Evolutionary conservation across 2,329 filamentous ascomycete genomes (phyloP), one percentile per base, ranked within the genome.

Genomic region (Scedosporium aurantiacum): DNA sequence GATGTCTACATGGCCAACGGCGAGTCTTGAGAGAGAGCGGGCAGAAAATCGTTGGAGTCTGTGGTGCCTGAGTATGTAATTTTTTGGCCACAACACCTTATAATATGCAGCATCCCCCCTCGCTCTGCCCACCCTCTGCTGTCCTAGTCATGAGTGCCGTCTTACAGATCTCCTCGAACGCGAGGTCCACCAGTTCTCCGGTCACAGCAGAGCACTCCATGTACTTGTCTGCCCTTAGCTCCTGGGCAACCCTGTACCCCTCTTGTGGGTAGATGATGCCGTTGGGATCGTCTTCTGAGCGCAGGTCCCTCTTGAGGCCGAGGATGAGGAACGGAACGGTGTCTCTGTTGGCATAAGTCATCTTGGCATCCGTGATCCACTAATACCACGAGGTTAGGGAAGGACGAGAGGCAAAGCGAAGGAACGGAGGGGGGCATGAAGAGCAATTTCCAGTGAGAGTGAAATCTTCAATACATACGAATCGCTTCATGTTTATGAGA

Each of bases 131-230:
- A 1, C 79, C 79, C 6, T 69, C 69, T 8, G 70, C 71, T 21
- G 75, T 77, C 12, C 72, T 75, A 28, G 79, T 80, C 65, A 76
- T 71, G 60, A 79, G 73, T 2, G 82, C 83, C 28, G 82, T 83
- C 57, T 72, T 76, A 70, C 81, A 85, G 21, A 86, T 78, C 68
- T 86, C 83, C 68, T 86, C 81, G 67, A 85, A 83, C 4, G 79
- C 80, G 66, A 81, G 72, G 65, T 76, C 74, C 54, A 86, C 68
- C 60, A 86, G 74, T 71, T 85, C 82, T 16, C 83, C 83, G 3
- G 82, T 84, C 57, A 79, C 72, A 5, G 83, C 82, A 1, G 82
- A 85, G 71, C 83, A 87, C 67, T 87, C 84, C 69, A 85, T 79
- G 66, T 86, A 87, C 64, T 80, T 81, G 70, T 87, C 84, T 56